phyloP scores from a whole-genome alignment of 2,329 filamentous ascomycete genomes.

The Gliomastix tumulicola region DNA sequence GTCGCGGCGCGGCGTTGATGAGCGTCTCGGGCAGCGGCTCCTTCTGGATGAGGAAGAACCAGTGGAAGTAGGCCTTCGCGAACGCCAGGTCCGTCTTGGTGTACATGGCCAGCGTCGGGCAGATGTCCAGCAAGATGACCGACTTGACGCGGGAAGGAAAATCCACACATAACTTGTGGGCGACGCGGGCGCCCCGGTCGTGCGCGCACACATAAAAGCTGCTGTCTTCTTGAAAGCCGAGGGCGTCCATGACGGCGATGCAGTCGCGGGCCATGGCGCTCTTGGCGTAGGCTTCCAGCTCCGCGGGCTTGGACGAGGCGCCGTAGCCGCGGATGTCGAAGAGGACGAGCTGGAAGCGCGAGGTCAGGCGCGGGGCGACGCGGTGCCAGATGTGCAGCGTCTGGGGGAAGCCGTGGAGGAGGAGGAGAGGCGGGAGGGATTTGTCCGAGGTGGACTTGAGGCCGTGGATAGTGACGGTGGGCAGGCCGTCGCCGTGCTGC shows the following conservation, averaged over 20 bases:
- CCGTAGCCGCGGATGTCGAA: conserved; percentile 47
- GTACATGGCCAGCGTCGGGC: conserved; percentile 49
- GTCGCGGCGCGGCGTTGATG: conserved; percentile 25
- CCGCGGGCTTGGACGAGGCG: conserved; percentile 34
- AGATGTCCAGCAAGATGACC: conserved; percentile 43
- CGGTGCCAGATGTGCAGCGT: conserved; percentile 45
- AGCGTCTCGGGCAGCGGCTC: conserved; percentile 43
- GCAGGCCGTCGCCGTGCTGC: conserved; percentile 20
- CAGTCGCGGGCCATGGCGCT: conserved; percentile 41
- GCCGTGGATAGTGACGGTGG: conserved; percentile 34
- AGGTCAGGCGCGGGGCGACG: conserved; percentile 28
- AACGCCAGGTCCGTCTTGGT: conserved; percentile 30
- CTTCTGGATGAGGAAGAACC: conserved; percentile 50
- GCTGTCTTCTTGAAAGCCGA: conserved; percentile 20
- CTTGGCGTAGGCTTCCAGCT: conserved; percentile 32
- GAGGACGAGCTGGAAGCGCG: conserved; percentile 32
- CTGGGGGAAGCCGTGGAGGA: conserved; percentile 47
- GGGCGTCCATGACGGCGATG: conserved; percentile 32
- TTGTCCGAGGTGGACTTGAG: conserved; percentile 21
- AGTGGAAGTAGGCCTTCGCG: conserved; percentile 47
- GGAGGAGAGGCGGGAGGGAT: conserved; percentile 31
- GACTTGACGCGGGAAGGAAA: conserved; percentile 29
- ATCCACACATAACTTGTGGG: conserved; percentile 46
- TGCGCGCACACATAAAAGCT: conserved; percentile 49
- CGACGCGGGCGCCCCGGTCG: conserved; percentile 48